Percentiles rank a stretch among this genome's conserved stretches.
phyloP scores from a whole-genome alignment of 345 rosid genomes.

The Camelina sativa region DNA sequence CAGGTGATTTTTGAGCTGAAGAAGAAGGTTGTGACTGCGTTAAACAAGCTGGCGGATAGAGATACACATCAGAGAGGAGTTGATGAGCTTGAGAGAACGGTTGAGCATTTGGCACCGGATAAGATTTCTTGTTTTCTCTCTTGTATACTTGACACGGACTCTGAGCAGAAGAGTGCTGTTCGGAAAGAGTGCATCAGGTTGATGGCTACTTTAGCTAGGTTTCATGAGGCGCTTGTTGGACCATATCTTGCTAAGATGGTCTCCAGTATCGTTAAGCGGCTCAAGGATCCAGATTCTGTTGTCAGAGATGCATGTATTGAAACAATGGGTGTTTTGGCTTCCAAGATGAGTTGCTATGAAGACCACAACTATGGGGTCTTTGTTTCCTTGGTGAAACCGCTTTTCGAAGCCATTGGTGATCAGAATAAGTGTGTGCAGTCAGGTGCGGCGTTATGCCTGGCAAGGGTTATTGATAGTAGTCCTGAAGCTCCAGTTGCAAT shows the following conservation, averaged over 20 bases:
- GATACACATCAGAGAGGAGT: conserved; percentile 84
- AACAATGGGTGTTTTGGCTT: conserved; percentile 74
- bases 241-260: conserved; percentile 77
- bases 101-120: conserved; percentile 60
- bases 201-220: conserved; percentile 63
- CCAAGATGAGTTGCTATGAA: conserved; percentile 51
- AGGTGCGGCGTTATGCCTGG: conserved; percentile 89
- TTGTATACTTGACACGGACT: conserved; percentile 73
- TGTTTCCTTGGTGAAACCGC: conserved; percentile 71
- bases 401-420: conserved; percentile 90
- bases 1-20: conserved; percentile 69
- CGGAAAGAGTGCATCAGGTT: conserved; percentile 76
- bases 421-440: conserved; percentile 87
- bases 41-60: conserved; percentile 87
- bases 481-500: conserved; percentile 67
- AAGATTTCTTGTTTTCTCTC: conserved; percentile 72
- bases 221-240: conserved; percentile 54
- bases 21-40: conserved; percentile 69
- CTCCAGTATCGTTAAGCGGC: conserved; percentile 76
- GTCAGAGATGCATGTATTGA: conserved; percentile 90
- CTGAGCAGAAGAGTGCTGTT: conserved; percentile 70
- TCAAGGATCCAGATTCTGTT: conserved; percentile 82
- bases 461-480: conserved; percentile 67
- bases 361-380: conserved; percentile 58
- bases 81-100: conserved; percentile 78